Base-by-base conservation (phyloP, 1,284 basidiomycete species). In the Mycosarcoma mackinlayi region DNA sequence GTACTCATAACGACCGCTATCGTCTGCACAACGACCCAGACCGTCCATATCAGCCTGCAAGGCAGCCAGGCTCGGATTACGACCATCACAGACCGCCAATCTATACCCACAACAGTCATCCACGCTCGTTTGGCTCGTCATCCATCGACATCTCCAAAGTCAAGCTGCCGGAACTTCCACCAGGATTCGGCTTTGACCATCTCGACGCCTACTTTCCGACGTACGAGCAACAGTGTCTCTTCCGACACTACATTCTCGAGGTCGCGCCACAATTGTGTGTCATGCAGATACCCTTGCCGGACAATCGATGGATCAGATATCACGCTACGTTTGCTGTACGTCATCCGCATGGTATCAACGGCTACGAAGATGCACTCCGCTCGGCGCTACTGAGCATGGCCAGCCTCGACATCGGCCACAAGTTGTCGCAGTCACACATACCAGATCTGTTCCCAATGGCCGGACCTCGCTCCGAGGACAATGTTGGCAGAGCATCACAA, bases 261-360 rank as follows among this genome's bases (percentile, higher is more conserved):
- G 67, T 70, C 4, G 67, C 61, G 19, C 61, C 67, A 4, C 61
- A 65, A 33, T 53, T 70, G 8, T 70, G 67, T 27, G 57, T 65
- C 13, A 60, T 54, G 28, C 46, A 41, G 4, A 64, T 65, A 31
- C 61, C 67, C 19, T 53, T 65, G 19, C 41, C 57, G 2, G 67
- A 65, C 49, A 70, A 70, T 35, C 61, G 57, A 4, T 70, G 67
- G 67, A 57, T 70, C 24, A 53, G 57, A 24, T 52, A 65, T n/a
- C 61, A 64, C n/a, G 61, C 67, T 19, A 57, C 56, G 0, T 65
- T 64, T 39, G 61, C 67, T 3, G 67, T 70, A 1, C 38, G 57
- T 16, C 42, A 60, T 31, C 61, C 67, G 6, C 56, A 58, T 4
- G 67, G 67, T 5, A 33, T 37, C 25, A 70, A 64, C 21, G 67